Evolutionary conservation across 192 early-diverging fungal genomes (phyloP), one percentile per base, ranked within the genome.

Genomic region (Phycomyces blakesleeanus): DNA sequence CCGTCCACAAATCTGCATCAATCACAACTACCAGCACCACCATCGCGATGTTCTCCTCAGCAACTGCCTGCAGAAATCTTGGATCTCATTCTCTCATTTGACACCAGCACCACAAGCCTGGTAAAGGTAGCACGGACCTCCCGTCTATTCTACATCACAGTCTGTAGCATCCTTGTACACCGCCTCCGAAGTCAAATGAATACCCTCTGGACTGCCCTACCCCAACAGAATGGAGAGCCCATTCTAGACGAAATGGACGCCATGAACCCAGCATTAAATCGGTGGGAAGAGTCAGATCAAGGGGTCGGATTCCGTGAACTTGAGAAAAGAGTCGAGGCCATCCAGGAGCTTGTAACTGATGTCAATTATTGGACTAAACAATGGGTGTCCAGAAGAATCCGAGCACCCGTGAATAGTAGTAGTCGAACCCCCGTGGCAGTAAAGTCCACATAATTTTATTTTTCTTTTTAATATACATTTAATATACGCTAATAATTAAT

Each of bases 221-320:
- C 67, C 18, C 44, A 29, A 8, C 14, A 58, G 20, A 58, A 66
- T 41, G 64, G 56, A 3, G 25, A 51, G 16, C 21, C 50, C 26
- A 51, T 57, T 9, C 34, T 16, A 7, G 60, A 63, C 9, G 55
- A 69, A 20, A 52, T 41, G 12, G 58, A 69, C 14, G 54, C 61
- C n/a, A 20, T 49, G 27, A 47, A 56, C 47, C 26, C 27, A 18
- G 27, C 44, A 14, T 11, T 63, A 14, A 52, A 63, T 27, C 60
- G 61, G 8, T 57, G 64, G 37, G 16, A 25, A 12, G 50, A 15
- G 15, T n/a, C 10, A 37, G 55, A 56, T 11, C n/a, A 61, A 21
- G 67, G 44, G 8, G 62, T 69, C 25, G 50, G 51, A 4, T 69
- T 37, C 47, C 67, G 67, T n/a, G 58, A 59, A 21, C 34, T 69